Conservation (phyloP, 208 protist genomes). For the Strigomonas culicis region DNA sequence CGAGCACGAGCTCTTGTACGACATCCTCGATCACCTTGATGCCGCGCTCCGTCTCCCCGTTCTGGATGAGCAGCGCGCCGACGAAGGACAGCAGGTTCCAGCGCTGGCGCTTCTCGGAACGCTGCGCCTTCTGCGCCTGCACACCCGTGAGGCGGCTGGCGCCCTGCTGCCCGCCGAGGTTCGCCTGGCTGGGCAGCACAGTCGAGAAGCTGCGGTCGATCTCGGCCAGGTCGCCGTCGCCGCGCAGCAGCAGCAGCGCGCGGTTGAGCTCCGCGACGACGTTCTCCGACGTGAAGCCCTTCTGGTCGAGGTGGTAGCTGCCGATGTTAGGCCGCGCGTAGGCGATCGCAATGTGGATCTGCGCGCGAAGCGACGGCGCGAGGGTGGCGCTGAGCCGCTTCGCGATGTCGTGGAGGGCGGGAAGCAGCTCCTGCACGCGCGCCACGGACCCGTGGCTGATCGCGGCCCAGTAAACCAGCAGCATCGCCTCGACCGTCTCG, state of each 20-base stretch:
- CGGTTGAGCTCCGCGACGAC: constrained; percentile 24
- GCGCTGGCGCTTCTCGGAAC: constrained; percentile 34
- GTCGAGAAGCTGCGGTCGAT: constrained; percentile 40
- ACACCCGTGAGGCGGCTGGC: constrained; percentile 7
- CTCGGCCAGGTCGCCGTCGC: constrained; percentile 34
- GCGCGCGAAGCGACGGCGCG: constrained; percentile 25
- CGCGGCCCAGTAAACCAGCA: constrained; percentile 2
- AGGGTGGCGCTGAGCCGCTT: neutral
- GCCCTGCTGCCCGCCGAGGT: neutral
- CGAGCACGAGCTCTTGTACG: constrained; percentile 45
- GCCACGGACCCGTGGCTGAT: neutral
- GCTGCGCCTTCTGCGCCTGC: constrained; percentile 14
- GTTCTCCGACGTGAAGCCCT: neutral
- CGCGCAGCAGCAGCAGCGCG: constrained; percentile 34
- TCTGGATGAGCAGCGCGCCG: constrained; percentile 28
- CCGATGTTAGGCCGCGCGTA: constrained; percentile 5
- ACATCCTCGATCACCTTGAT: constrained; percentile 35
- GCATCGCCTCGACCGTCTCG: constrained; percentile 12
- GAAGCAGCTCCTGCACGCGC: constrained; percentile 18
- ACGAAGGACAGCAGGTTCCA: constrained; percentile 48
- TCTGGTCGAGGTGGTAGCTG: neutral
- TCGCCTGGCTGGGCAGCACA: constrained; percentile 19
- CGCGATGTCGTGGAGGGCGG: constrained; percentile 3
- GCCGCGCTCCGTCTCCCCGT: constrained; percentile 22
- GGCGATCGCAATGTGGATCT: constrained; percentile 39